Percentiles rank a stretch among this genome's conserved stretches.
phyloP scores from a whole-genome alignment of 495 filamentous ascomycete genomes.

The Cudoniella acicularis region DNA sequence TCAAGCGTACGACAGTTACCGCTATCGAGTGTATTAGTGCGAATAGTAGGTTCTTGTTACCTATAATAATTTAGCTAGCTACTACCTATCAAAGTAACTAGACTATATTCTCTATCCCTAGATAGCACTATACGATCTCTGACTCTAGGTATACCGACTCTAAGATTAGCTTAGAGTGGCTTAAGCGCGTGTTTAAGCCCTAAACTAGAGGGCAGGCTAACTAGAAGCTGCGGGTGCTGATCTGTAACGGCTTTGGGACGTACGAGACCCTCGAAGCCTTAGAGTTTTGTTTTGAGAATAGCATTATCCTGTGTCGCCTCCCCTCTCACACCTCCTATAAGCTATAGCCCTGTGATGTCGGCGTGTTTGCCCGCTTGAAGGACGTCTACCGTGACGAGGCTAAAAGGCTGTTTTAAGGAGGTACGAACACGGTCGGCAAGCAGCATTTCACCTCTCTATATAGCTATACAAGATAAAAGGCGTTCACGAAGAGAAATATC shows the following conservation, averaged over 20 bases:
- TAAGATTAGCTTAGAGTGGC: not conserved
- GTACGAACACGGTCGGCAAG: conserved; percentile 29
- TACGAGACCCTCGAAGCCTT: not conserved
- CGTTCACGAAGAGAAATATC: conserved; percentile 34
- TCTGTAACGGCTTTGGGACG: not conserved
- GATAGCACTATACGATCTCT: not conserved
- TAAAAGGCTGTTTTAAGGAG: conserved; percentile 24
- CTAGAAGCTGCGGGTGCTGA: not conserved
- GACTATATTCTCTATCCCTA: not conserved
- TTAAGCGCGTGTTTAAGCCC: not conserved
- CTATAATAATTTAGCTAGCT: not conserved
- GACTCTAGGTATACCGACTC: not conserved
- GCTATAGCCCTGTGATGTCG: not conserved
- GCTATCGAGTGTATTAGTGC: not conserved
- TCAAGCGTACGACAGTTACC: not conserved
- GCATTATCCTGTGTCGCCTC: not conserved
- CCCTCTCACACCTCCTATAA: not conserved
- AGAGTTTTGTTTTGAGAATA: not conserved
- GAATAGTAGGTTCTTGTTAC: not conserved
- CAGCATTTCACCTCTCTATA: conserved; percentile 34
- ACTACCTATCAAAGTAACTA: not conserved
- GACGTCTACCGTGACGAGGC: conserved; percentile 11
- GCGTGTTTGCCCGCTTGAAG: not conserved
- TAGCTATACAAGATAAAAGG: conserved; percentile 28
- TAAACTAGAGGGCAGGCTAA: not conserved